Base-by-base conservation (phyloP, 768 basidiomycete genomes). In the Megacollybia marginata region DNA sequence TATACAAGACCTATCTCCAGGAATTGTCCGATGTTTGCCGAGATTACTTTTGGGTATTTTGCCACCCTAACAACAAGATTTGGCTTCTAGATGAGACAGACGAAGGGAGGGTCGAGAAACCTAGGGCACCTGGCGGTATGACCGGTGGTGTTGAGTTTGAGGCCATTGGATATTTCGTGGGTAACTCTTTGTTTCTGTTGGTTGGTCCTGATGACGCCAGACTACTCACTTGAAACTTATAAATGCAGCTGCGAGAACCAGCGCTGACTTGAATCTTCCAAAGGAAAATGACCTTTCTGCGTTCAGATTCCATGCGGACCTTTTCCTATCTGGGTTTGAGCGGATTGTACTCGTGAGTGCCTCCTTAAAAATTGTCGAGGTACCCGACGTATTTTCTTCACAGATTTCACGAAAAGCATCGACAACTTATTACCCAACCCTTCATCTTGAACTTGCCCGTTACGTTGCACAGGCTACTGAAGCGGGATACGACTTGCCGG, bases 71-170 rank as follows among this genome's bases (percentile, higher is more conserved):
- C 62, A 99, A 98, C 57, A 82, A 83, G 0, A 83, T 98, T 46
- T 97, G 95, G 95, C 73, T 83, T 16, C 68, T 96, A 16, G 65
- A 74, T 8, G 87, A 95, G 57, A 85, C 89, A 2, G 91, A 97
- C 61, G 86, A 92, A 61, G 78, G 69, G 2, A 79, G 80, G 52
- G 91, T 92, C 4, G 94, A 96, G 67, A 88, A 84, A 60, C 92
- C 92, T 12, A 76, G 88, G 50, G 95, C 96, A 11, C 96, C 96
- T 2, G 92, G 93, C 5, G 95, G 96, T 13, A 97, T 98, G 84
- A 97, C 96, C 0, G 96, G 95, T 6, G 96, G 96, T 5, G 96
- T 99, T 11, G 96, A 99, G 61, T 94, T 85, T 61, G 96, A 99
- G 68, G 95, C 95, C 4, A 95, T 97, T 83, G 78, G 79, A 13